These are phyloP conservation scores for Fusarium oligoseptatum DNA, from an alignment of 2,329 filamentous ascomycete species.

Conservation along the genomic window DNA sequence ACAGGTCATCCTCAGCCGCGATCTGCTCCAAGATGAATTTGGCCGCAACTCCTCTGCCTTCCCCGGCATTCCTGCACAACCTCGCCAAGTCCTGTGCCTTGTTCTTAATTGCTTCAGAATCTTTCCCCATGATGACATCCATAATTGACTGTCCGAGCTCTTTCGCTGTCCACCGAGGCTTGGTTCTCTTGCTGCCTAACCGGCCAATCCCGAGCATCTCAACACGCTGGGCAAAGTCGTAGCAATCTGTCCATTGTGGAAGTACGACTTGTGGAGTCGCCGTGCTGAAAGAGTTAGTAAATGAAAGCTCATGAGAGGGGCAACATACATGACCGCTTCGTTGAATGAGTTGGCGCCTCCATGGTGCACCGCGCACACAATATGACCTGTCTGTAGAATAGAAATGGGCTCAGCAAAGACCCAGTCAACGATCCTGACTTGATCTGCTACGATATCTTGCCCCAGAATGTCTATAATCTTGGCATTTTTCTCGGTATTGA, in stretches of 20 bases:
- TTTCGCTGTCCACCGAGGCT: not conserved
- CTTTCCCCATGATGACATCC: not conserved
- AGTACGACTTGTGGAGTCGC: not conserved
- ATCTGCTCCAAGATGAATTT: not conserved
- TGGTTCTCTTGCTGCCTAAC: not conserved
- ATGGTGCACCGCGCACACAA: not conserved
- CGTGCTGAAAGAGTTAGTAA: not conserved
- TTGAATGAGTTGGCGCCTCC: not conserved
- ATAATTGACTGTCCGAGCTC: not conserved
- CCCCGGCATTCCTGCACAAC: not conserved
- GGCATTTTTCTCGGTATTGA: not conserved
- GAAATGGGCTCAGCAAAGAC: not conserved
- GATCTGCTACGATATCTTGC: not conserved
- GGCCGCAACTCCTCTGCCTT: not conserved
- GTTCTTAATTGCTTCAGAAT: not conserved
- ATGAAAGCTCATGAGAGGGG: no score
- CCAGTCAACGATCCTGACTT: slow-evolving; percentile 3
- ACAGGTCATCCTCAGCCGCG: not conserved
- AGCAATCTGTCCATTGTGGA: not conserved
- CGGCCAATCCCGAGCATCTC: not conserved
- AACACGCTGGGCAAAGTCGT: not conserved
- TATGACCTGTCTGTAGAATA: not conserved
- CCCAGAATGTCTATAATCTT: not conserved
- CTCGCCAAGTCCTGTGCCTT: not conserved
- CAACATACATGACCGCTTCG: not conserved